Evolutionary conservation across 352 stramenopile species (phyloP), one percentile per base, ranked within the genome.

Genomic region (Phytophthora uliginosa): DNA sequence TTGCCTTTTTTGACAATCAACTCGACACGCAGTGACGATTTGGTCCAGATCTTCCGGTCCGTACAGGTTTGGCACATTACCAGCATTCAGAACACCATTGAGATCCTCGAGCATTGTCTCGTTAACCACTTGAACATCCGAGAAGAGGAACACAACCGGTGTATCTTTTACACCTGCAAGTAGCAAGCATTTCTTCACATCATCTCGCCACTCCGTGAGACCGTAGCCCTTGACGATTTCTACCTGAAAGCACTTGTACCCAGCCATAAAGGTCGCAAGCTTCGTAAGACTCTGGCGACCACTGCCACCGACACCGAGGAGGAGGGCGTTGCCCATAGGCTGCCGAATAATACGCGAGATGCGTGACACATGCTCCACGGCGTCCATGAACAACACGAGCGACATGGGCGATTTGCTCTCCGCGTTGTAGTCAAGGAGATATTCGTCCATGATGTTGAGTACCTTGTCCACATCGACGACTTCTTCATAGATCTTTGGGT

Each of bases 71-170:
- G 96, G 96, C 6, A 99, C 91, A 58, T 98, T 96, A 18, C 95
- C 95, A n/a, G 92, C 91, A 74, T 99, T 99, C n/a, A 99, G 79
- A 20, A 99, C 86, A 26, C 92, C 93, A 66, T 99, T 99, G 34
- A 99, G 83, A 74, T 99, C 96, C 81, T 99, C 96, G 1, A 99
- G 81, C 94, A 99, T 98, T 2, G 92, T 96, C 71, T 99, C 96
- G 53, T 98, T 95, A 10, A 98, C 93, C 26, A 99, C 97, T 75
- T 98, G 95, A 1, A 98, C 94, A 59, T 99, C 96, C 0, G 91
- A 98, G 66, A 99, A 98, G 7, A 99, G 79, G 58, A 99, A 98
- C 1, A 98, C 91, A 17, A 98, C 88, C 0, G 84, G 91, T 12
- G 88, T 97, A 58, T 99, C 89, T 31, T 99, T 94, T 0, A 98